Evolutionary conservation across 495 filamentous ascomycete genomes (phyloP), one percentile per base, ranked within the genome.

Genomic region (Penicillium lagena): DNA sequence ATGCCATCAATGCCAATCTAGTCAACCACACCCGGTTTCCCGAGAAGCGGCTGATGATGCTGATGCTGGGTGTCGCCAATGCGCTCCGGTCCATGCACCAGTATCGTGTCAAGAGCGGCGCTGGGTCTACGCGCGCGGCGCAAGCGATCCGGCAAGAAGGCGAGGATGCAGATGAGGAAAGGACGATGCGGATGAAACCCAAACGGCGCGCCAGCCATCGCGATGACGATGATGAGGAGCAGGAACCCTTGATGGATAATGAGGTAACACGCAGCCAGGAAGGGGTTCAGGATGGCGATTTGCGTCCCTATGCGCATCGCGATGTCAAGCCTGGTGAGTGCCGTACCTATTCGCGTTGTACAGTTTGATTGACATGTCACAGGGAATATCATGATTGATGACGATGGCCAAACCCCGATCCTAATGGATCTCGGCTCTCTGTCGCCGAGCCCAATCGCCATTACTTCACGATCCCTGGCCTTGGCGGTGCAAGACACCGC

Each of bases 371-470:
- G 4, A 22, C 22, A 22, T 22, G 22, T 6, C 22, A 22, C 22
- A 22, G 87, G 90, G 29, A 98, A 98, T 61, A 90, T 96, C 62
- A 96, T 96, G 90, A 96, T 96, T 49, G 79, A 78, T 40, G 89
- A 95, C 51, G 82, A 87, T 50, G 90, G 90, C 43, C 76, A 78
- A 42, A 84, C 82, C 22, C 94, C 93, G 8, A 90, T 98, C 49
- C 74, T 98, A n/a, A 98, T 98, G 94, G 93, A 98, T 62, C 82
- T 98, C 14, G 93, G 93, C 35, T 96, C 90, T 12, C 71, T 98
- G 29, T 83, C 89, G 29, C 87, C 86, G 3, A 88, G 88, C 0
- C 94, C 93, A 0, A 87, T 88, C 39, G 80, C 88, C n/a, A 93
- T 98, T 50, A 96, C 93, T 9, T 90, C 86, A 12, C 86, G 94